Base-by-base conservation (phyloP, 306 rosid genomes). In the Malus sieversii region DNA sequence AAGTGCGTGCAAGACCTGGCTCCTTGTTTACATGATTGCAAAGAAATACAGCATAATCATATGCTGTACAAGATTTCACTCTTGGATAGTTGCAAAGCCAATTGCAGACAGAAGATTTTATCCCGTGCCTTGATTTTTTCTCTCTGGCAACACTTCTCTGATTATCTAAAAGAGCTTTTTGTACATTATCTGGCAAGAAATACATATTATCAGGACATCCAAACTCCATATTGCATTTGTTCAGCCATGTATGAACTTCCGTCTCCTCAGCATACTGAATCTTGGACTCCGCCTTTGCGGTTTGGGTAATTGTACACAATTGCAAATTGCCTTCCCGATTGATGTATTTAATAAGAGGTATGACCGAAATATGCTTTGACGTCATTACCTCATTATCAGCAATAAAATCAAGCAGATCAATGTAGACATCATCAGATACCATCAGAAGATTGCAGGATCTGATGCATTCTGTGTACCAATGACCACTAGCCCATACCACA, bases 241-340 rank as follows among this genome's bases (percentile, higher is more conserved):
- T 70, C 62, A 78, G 29, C 81, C 81, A 78, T 11, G 61, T 10
- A 29, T 70, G 76, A 70, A 78, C 27, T 63, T 78, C 71, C 16
- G 8, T 29, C n/a, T 44, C 25, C 27, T 1, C 4, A 60, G 52
- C 70, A 33, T 70, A 77, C 32, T 2, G 65, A 30, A 77, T 16
- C 14, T 22, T 13, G 18, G 44, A 13, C 13, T 15, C 25, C 19
- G 20, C 53, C 32, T 10, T 45, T 15, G 7, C 22, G 40, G 58
- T 25, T 12, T 69, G 29, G 27, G 30, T 3, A 22, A 69, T 61
- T 22, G 76, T 25, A 70, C 64, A 46, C 11, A 60, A 7, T 45
- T 62, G 48, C 64, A 63, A 18, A 35, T 61, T 60, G 11, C 71
- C 81, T 70, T 70, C 55, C 19, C 11, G 11, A 68, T 58, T 69